Evolutionary conservation across 306 rosid genomes (phyloP), one percentile per base, ranked within the genome.

Genomic region (Castanea crenata): DNA sequence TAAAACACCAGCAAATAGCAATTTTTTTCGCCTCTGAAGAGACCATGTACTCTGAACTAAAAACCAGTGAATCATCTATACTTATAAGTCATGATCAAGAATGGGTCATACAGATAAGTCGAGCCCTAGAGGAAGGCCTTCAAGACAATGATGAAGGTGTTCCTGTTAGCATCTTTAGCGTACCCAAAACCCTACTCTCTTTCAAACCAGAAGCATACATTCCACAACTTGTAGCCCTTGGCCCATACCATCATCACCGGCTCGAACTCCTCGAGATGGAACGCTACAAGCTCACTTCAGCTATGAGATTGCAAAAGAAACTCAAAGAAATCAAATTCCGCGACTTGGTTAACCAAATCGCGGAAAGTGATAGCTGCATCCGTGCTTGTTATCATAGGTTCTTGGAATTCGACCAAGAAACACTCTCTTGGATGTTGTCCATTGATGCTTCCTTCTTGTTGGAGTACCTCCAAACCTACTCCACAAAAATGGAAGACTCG

Each of bases 241-340:
- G 80, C 49, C 80, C 80, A 10, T 76, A 64, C 74, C 80, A 76
- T 15, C 80, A 64, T 64, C 74, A 46, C 6, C 59, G 80, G 34
- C 80, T 54, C 3, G 80, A 67, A 14, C 74, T 67, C 11, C 54
- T 64, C 5, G 80, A 76, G 51, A 76, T 65, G 80, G 74, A 76
- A 31, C 63, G 58, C 34, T 54, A 52, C 35, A 76, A 76, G 13
- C 80, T 76, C 16, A n/a, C 44, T 31, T 29, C 74, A n/a, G 80
- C 74, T 2, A 76, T 27, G 10, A 51, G 32, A 32, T 10, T 76
- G 1, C 74, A 65, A 7, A 65, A 76, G 65, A 31, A 76, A 4
- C 7, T 76, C 65, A 27, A 52, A 6, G 5, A 5, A 51, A 5
- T 29, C 35, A 52, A 76, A 15, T 76, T 76, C 34, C 20, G 6